A percentile compares a stretch with the other conserved stretches of the same genome.
phyloP scores from a whole-genome alignment of 805 yeast species.

The Cyberlindnera veronae region DNA sequence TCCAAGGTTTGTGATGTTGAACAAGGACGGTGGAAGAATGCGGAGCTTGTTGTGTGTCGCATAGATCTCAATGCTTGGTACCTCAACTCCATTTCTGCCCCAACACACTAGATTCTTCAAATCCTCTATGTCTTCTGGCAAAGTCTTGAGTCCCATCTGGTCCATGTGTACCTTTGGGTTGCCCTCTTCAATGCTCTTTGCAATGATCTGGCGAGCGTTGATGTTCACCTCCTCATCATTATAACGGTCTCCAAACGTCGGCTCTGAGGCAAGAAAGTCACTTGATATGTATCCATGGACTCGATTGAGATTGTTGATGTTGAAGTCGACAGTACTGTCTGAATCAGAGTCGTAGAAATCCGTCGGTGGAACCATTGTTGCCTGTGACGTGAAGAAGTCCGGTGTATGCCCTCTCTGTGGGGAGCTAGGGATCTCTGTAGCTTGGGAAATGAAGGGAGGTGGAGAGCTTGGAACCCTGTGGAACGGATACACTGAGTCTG shows the following conservation, averaged over 20 bases:
- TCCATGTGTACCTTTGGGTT: conserved; percentile 45
- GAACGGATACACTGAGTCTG: conserved; percentile 25
- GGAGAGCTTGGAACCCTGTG: conserved; percentile 25
- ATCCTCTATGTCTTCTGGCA: conserved; percentile 60
- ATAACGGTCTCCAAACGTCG: conserved; percentile 14
- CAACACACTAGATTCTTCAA: conserved; percentile 51
- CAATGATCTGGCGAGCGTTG: conserved; percentile 39
- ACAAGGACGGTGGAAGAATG: conserved; percentile 46
- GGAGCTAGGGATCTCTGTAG: conserved; percentile 15
- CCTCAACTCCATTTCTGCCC: conserved; percentile 31
- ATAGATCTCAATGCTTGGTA: conserved; percentile 43
- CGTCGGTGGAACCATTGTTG: conserved; percentile 15
- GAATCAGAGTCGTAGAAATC: conserved; percentile 11
- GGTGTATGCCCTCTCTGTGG: conserved; percentile 15
- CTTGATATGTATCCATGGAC: conserved; percentile 25
- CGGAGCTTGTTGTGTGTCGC: conserved; percentile 47
- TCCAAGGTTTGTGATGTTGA: conserved; percentile 45
- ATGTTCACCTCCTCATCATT: conserved; percentile 16
- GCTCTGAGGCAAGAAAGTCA: conserved; percentile 20
- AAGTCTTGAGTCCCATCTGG: conserved; percentile 40
- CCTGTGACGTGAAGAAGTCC: conserved; percentile 21
- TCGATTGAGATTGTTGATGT: conserved; percentile 21
- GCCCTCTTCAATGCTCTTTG: conserved; percentile 46
- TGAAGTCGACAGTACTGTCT: conserved; percentile 24
- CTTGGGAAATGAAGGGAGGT: conserved; percentile 10